Percentiles rank a stretch among this genome's conserved stretches.
Conservation (phyloP, 768 basidiomycete species). For the Serendipita indica region DNA sequence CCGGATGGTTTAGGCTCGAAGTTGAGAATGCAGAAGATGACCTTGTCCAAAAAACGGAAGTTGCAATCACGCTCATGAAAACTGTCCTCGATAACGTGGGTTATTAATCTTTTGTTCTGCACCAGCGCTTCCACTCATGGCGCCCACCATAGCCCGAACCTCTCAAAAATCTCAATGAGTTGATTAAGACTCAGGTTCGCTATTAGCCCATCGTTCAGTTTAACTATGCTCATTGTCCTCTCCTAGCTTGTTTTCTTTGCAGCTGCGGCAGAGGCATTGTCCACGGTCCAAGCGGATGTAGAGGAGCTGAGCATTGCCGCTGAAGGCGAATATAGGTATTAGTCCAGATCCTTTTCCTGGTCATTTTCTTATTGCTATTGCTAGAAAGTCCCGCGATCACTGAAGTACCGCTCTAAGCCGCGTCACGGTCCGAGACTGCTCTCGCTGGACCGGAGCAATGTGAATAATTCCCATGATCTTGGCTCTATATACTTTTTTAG, state of each 20-base stretch:
- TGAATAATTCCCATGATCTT: too few relatives aligned
- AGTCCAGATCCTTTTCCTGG: not conserved
- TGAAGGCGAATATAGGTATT: constrained; percentile 84
- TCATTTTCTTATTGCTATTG: not conserved
- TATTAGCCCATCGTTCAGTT: too few relatives aligned
- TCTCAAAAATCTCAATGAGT: constrained; percentile 81
- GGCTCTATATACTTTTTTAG: too few relatives aligned
- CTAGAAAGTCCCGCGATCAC: constrained; percentile 81
- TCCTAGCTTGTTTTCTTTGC: constrained; percentile 54
- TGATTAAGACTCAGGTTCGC: constrained; percentile 73
- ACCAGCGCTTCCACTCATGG: not conserved
- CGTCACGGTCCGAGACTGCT: too few relatives aligned
- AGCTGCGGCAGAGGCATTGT: constrained; percentile 63
- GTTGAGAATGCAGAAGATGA: constrained; percentile 92
- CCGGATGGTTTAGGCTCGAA: constrained; percentile 36
- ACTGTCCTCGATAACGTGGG: constrained; percentile 93
- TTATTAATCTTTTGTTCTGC: constrained; percentile 11
- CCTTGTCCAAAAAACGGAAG: constrained; percentile 94
- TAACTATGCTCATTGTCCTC: too few relatives aligned
- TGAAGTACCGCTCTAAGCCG: constrained; percentile 35
- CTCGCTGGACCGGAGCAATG: too few relatives aligned
- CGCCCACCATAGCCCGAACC: constrained; percentile 73
- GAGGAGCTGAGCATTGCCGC: constrained; percentile 87
- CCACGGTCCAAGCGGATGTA: constrained; percentile 76
- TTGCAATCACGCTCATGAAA: constrained; percentile 93